Conservation (phyloP, 805 yeast genomes). For the Wickerhamomyces mucosus region DNA sequence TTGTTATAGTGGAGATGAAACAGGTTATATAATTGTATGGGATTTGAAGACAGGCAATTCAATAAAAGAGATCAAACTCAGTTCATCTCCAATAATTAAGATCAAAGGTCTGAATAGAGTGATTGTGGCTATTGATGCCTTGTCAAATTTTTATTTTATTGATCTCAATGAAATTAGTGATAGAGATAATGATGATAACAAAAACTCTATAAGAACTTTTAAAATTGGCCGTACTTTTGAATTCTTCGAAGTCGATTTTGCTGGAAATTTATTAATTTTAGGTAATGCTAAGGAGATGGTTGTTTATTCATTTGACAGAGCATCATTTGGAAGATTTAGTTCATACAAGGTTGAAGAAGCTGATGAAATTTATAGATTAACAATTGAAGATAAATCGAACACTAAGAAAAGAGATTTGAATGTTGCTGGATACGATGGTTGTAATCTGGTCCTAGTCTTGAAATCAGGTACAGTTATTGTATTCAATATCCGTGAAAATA, state of each 20-base stretch:
- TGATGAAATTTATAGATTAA: constrained; percentile 8
- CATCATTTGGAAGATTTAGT: constrained; percentile 7
- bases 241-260: constrained; percentile 18
- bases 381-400: constrained; percentile 10
- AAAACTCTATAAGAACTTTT: constrained; percentile 1
- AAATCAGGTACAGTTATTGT: constrained; percentile 6
- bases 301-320: constrained; percentile 7
- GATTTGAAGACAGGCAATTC: constrained; percentile 9
- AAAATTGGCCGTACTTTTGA: constrained; percentile 1
- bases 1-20: constrained; percentile 16
- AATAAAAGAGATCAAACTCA: constrained; percentile 4
- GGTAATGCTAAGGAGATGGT: constrained; percentile 3
- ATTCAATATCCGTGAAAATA: constrained; percentile 11
- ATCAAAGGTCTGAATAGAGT: constrained; percentile 7
- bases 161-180: constrained; percentile 5
- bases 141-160: background rate
- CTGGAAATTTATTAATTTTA: constrained; percentile 10
- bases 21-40: constrained; percentile 11
- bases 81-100: constrained; percentile 2
- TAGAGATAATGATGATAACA: background rate
- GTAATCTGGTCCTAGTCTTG: constrained; percentile 14
- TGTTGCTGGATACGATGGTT: constrained; percentile 21
- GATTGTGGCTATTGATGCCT: constrained; percentile 6
- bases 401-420: constrained; percentile 1
- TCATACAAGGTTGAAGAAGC: constrained; percentile 1